phyloP scores from a whole-genome alignment of 78 protist genomes.

The Dictyostelium firmibasis region DNA sequence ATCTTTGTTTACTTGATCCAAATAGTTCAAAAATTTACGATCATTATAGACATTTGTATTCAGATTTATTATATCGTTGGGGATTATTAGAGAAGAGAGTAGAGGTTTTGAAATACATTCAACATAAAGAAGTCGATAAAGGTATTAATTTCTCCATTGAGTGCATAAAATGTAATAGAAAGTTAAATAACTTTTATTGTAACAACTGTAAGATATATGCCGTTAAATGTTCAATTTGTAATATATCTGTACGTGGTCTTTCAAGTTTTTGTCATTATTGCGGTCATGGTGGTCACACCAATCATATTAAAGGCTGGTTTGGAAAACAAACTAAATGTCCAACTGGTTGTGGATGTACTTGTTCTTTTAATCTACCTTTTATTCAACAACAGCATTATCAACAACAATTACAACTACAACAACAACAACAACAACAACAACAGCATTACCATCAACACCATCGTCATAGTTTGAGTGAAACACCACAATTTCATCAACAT shows the following conservation, averaged over 20 bases:
- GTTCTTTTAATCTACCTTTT: constrained; percentile 26
- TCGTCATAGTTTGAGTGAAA: not conserved
- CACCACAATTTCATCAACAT: not conserved
- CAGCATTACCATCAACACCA: not conserved
- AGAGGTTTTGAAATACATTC: constrained; percentile 50
- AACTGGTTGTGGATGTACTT: constrained; percentile 81
- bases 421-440: not conserved
- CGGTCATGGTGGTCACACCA: constrained; percentile 86
- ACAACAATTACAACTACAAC: not conserved
- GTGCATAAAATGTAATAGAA: constrained; percentile 39
- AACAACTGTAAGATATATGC: constrained; percentile 58
- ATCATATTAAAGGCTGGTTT: constrained; percentile 76
- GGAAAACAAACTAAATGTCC: constrained; percentile 51
- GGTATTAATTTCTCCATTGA: constrained; percentile 17
- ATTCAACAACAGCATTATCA: not conserved
- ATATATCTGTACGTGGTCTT: constrained; percentile 59
- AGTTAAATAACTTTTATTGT: constrained; percentile 33
- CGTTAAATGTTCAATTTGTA: constrained; percentile 78
- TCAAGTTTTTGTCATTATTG: constrained; percentile 73
- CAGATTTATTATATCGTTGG: constrained; percentile 51
- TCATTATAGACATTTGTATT: constrained; percentile 17
- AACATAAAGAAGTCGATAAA: not conserved
- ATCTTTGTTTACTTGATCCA: constrained; percentile 21
- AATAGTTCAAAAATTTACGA: constrained; percentile 21
- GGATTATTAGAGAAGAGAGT: constrained; percentile 67